Percentiles rank a stretch among this genome's conserved stretches.
Evolutionary conservation across 2,329 filamentous ascomycete genomes (phyloP).

Genomic region (Fusarium oxysporum): DNA sequence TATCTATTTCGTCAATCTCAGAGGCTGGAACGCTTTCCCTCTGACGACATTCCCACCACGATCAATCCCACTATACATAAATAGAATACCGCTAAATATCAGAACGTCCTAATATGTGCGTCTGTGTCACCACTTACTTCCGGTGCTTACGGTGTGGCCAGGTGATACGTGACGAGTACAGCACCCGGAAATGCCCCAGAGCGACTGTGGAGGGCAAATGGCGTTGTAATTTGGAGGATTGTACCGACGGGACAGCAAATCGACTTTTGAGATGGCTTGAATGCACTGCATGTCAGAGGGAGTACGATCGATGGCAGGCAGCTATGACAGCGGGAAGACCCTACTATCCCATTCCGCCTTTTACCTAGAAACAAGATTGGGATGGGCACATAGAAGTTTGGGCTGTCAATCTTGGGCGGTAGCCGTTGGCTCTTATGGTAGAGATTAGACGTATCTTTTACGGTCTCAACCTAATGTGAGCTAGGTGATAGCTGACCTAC

Average conservation of each 20-base stretch:
- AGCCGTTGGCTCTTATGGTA: not conserved
- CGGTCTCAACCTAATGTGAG: not conserved
- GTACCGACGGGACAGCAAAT: not conserved
- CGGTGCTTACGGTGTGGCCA: not conserved
- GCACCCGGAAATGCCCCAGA: not conserved
- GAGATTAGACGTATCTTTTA: not conserved
- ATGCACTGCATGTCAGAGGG: not conserved
- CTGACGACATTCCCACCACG: fast-evolving
- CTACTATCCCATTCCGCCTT: not conserved
- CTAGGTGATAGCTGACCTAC: not conserved
- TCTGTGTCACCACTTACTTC: not conserved
- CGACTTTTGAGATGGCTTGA: not conserved
- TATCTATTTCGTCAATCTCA: not conserved
- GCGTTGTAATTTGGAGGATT: not conserved
- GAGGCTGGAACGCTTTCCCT: fast-evolving
- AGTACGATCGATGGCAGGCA: not conserved
- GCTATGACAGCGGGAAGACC: not conserved
- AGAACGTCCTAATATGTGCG: not conserved
- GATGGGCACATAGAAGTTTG: no score
- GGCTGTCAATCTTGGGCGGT: fast-evolving
- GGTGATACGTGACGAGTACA: not conserved
- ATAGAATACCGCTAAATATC: not conserved
- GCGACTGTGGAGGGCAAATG: not conserved
- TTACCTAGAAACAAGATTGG: not conserved
- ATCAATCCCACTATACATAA: not conserved